Evolutionary conservation across 2,329 filamentous ascomycete species (phyloP), one percentile per base, ranked within the genome.

Genomic region (Sporothrix globosa): DNA sequence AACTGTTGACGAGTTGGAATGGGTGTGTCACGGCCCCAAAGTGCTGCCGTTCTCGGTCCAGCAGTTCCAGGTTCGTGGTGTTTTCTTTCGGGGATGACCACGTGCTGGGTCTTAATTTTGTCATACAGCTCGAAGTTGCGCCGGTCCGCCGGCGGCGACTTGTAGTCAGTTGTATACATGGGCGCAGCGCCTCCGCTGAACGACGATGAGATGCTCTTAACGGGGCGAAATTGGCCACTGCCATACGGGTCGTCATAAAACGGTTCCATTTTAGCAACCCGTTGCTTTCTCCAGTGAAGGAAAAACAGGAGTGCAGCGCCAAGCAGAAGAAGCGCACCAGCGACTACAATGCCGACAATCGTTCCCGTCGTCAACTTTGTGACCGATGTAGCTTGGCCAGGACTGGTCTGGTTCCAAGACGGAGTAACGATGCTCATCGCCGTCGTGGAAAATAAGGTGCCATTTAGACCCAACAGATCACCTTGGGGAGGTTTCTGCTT

Each of bases 311-410:
- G 80, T 0, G 78, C 73, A 2, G 80, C 81, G 0, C 82, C 79
- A 6, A 84, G 46, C 3, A 87, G 75, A 1, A 83, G 75, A 0
- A 85, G 77, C 0, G 79, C 79, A 7, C 80, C 82, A 14, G 83
- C 85, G 0, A 87, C 76, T 0, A 80, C 81, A 60, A 88, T 87
- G 21, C 86, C 86, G 0, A 84, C 83, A 19, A 87, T 84, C n/a
- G 83, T 83, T 2, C 83, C 82, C 0, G 81, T 81, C 0, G 82
- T 81, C 75, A 87, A 81, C 10, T 30, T 69, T 30, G 69, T 60
- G 9, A 34, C 65, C 19, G 50, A 11, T 74, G 74, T 4, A 74
- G 76, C 3, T 75, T 72, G 24, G 63, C n/a, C 74, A 0, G 78
- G 74, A 1, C 75, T 65, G 0, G 78, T 76, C 5, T 73, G 50